phyloP scores from a whole-genome alignment of 2,329 filamentous ascomycete species.

The Rugonectria rugulosa region DNA sequence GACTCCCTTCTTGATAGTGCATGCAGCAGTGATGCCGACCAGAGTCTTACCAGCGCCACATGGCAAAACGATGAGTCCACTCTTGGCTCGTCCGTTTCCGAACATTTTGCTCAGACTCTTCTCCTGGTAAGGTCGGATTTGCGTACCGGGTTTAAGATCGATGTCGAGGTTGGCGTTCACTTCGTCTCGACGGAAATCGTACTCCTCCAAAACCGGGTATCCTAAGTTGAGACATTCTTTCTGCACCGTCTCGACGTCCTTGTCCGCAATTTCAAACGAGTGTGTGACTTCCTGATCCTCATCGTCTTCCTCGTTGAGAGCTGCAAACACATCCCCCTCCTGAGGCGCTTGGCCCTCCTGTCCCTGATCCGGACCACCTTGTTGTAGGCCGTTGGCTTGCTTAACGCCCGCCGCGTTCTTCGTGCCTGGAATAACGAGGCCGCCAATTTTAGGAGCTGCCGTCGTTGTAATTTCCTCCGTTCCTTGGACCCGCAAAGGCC shows the following conservation, averaged over 20 bases:
- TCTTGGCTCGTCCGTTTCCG: slow-evolving; percentile 95
- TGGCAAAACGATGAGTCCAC: slow-evolving; percentile 94
- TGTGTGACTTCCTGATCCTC: slow-evolving; percentile 89
- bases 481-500: slow-evolving; percentile 77
- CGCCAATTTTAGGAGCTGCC: slow-evolving; percentile 84
- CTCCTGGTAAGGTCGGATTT: slow-evolving; percentile 95
- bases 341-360: slow-evolving; percentile 60
- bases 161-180: slow-evolving; percentile 92
- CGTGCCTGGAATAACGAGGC: slow-evolving; percentile 91
- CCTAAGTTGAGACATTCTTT: slow-evolving; percentile 88
- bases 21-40: slow-evolving; percentile 97
- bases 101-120: slow-evolving; percentile 99
- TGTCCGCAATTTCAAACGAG: slow-evolving; percentile 87
- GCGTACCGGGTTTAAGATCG: slow-evolving; percentile 85
- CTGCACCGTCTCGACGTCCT: slow-evolving; percentile 84
- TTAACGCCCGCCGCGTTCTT: slow-evolving; percentile 89
- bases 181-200: slow-evolving; percentile 93
- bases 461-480: slow-evolving; percentile 77
- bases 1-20: slow-evolving; percentile 95
- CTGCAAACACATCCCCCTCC: slow-evolving; percentile 74
- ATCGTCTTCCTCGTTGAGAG: slow-evolving; percentile 83
- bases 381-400: slow-evolving; percentile 63
- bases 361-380: slow-evolving; percentile 44
- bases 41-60: slow-evolving; percentile 97
- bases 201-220: slow-evolving; percentile 91